Conservation (phyloP, 139 green algal genomes). For the Chlorella sp. region DNA sequence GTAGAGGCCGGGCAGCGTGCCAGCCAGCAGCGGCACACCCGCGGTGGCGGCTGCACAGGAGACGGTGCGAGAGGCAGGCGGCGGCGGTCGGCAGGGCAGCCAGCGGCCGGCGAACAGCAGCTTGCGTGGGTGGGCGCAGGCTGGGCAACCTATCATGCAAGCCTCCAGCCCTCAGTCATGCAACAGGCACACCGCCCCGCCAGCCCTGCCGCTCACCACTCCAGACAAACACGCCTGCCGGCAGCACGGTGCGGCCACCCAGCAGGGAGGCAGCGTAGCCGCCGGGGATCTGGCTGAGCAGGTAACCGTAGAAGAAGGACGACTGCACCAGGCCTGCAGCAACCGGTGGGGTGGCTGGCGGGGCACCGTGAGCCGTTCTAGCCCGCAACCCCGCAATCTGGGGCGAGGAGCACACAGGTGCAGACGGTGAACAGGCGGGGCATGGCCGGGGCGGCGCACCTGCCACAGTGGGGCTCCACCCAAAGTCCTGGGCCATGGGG, state of each 20-base stretch:
- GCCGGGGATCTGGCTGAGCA: constrained; percentile 88
- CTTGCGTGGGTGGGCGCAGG: too few relatives aligned
- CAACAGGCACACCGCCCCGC: background rate
- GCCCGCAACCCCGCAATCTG: too few relatives aligned
- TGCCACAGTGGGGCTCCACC: constrained; percentile 81
- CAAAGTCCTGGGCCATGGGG: constrained; percentile 94
- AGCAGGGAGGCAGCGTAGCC: constrained; percentile 79
- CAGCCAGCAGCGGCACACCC: constrained; percentile 14
- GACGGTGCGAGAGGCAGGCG: background rate
- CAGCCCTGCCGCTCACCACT: background rate
- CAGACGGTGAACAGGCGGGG: too few relatives aligned
- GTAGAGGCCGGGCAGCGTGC: constrained; percentile 66
- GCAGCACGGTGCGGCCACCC: constrained; percentile 81
- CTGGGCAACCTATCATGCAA: background rate
- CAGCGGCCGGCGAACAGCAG: too few relatives aligned
- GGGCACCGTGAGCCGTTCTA: too few relatives aligned
- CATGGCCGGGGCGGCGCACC: too few relatives aligned
- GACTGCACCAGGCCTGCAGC: constrained; percentile 87
- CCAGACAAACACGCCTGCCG: constrained; percentile 84
- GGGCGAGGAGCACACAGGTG: too few relatives aligned
- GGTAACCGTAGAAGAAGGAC: constrained; percentile 91
- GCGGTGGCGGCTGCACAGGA: constrained; percentile 20
- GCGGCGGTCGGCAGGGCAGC: too few relatives aligned
- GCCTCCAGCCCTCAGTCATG: background rate
- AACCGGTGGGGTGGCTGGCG: too few relatives aligned